Conservation (phyloP, 1,284 basidiomycete genomes). For the Moniliella sp. region DNA sequence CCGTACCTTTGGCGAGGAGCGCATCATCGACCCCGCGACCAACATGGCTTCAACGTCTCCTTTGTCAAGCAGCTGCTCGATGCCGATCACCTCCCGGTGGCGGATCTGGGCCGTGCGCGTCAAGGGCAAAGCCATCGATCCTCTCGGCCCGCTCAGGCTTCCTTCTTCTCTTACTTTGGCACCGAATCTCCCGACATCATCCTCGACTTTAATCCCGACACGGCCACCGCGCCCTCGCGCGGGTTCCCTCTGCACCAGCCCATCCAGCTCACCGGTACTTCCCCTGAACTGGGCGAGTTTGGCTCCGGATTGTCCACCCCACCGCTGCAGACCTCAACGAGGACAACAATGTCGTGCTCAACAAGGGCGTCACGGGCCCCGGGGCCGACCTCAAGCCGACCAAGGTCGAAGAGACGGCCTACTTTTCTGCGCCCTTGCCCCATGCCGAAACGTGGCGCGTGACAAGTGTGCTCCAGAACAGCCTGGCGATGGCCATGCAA, state of each 20-base stretch:
- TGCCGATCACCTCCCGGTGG: slow-evolving; percentile 30
- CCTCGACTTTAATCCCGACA: slow-evolving; percentile 44
- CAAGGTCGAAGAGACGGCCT: slow-evolving; percentile 60
- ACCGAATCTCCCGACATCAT: slow-evolving; percentile 44
- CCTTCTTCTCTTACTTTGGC: slow-evolving; percentile 63
- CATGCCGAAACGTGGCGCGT: too few relatives aligned
- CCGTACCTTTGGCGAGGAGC: slow-evolving; percentile 59
- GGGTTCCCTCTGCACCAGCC: slow-evolving; percentile 38
- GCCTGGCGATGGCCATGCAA: too few relatives aligned
- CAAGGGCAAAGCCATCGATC: slow-evolving; percentile 55
- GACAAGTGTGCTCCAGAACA: too few relatives aligned
- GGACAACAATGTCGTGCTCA: slow-evolving; percentile 44
- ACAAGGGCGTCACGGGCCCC: slow-evolving; percentile 52
- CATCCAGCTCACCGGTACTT: slow-evolving; percentile 48
- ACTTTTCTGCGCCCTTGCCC: too few relatives aligned
- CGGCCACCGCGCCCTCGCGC: slow-evolving; percentile 47
- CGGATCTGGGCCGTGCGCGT: slow-evolving; percentile 65
- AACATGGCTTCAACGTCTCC: slow-evolving; percentile 65
- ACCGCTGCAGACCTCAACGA: slow-evolving; percentile 40
- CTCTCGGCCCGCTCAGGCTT: slow-evolving; percentile 41
- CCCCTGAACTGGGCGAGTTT: slow-evolving; percentile 60
- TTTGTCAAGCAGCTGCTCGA: slow-evolving; percentile 44
- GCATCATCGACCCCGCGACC: slow-evolving; percentile 56
- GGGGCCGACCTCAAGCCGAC: slow-evolving; percentile 45
- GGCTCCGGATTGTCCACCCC: slow-evolving; percentile 58